phyloP scores from a whole-genome alignment of 768 basidiomycete species.

The Suillus subaureus region DNA sequence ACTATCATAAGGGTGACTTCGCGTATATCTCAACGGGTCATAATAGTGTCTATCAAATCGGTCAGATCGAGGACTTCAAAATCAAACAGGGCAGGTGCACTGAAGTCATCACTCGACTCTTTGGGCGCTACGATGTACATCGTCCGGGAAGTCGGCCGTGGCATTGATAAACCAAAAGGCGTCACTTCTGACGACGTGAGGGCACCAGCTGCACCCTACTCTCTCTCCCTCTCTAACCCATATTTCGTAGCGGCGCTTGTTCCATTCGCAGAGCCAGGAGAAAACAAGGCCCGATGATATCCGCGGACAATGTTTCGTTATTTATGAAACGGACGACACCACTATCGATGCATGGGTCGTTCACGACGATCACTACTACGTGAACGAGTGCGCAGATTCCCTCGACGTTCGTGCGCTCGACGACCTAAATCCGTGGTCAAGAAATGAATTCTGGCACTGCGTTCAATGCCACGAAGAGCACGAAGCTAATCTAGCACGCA shows the following conservation, averaged over 20 bases:
- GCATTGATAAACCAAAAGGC: constrained; percentile 16
- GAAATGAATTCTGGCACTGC: constrained; percentile 40
- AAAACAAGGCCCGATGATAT: constrained; percentile 39
- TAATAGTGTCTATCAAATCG: constrained; percentile 46
- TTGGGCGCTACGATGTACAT: constrained; percentile 50
- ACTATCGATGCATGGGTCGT: constrained; percentile 42
- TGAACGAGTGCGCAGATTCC: constrained; percentile 37
- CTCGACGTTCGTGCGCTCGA: constrained; percentile 22
- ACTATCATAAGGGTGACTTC: constrained; percentile 63
- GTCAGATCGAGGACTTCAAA: constrained; percentile 51
- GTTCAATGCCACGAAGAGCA: constrained; percentile 40
- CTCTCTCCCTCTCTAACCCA: constrained; percentile 10
- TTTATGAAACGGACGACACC: constrained; percentile 36
- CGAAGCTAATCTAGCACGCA: constrained; percentile 29
- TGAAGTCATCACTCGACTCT: constrained; percentile 42
- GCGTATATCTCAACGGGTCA: constrained; percentile 50
- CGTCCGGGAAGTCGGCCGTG: constrained; percentile 22
- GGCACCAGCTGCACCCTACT: constrained; percentile 4
- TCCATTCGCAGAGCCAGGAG: constrained; percentile 34
- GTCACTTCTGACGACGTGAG: constrained; percentile 48
- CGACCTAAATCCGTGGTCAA: constrained; percentile 27
- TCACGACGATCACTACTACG: constrained; percentile 63
- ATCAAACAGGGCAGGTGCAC: constrained; percentile 21
- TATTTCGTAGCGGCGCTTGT: constrained; percentile 40
- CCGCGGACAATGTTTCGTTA: constrained; percentile 58